Conservation (phyloP, 768 basidiomycete species). For the Trametes cinnabarina region DNA sequence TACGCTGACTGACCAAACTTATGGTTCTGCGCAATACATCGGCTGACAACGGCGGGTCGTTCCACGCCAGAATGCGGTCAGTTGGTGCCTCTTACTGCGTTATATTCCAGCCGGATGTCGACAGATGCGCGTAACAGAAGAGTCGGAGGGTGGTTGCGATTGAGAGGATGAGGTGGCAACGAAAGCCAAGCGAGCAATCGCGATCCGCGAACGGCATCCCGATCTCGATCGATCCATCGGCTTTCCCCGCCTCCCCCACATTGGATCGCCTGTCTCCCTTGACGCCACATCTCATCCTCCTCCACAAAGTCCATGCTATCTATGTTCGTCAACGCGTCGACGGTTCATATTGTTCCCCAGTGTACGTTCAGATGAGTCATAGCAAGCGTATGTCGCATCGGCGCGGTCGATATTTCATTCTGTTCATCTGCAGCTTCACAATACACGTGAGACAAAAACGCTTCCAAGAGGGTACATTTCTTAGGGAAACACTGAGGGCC, state of each 20-base stretch:
- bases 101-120: background rate
- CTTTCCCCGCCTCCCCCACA: slow-evolving; percentile 14
- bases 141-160: too few species aligned
- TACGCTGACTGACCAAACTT: too few species aligned
- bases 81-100: too few species aligned
- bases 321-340: background rate
- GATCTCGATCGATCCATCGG: slow-evolving; percentile 16
- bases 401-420: too few species aligned
- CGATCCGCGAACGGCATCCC: slow-evolving; percentile 12
- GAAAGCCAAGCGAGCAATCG: slow-evolving; percentile 6
- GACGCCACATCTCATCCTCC: slow-evolving; percentile 5
- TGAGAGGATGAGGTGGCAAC: slow-evolving; percentile 5
- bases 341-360: too few species aligned
- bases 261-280: slow-evolving; percentile 10
- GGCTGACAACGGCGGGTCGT: too few species aligned
- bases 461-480: background rate
- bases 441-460: slow-evolving; percentile 6
- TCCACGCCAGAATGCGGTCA: too few species aligned
- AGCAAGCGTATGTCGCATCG: too few species aligned
- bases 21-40: too few species aligned
- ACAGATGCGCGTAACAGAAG: too few species aligned
- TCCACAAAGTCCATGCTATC: background rate
- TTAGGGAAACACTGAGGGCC: background rate
- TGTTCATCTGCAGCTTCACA: background rate
- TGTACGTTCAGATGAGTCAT: too few species aligned